Evolutionary conservation across 345 rosid genomes (phyloP).

Genomic region (Euphorbia peplus): DNA sequence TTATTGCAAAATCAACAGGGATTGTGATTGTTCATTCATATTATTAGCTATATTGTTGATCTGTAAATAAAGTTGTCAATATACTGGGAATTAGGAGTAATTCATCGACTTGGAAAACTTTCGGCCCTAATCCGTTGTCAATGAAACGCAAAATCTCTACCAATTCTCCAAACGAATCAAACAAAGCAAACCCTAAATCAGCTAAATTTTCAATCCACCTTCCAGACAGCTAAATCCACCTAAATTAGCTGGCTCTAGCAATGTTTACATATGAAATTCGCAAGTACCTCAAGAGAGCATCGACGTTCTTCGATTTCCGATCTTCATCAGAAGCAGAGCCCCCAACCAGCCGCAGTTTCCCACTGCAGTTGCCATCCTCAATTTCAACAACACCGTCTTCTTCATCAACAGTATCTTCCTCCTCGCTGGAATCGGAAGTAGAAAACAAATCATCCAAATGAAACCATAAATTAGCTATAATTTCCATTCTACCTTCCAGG

Average conservation of each 20-base stretch:
- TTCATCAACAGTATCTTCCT: conserved; percentile 37
- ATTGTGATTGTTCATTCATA: neutral
- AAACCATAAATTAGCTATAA: conserved; percentile 5
- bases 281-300: conserved; percentile 77
- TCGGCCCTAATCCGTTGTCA: neutral
- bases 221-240: neutral
- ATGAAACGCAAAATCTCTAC: neutral
- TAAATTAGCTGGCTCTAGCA: neutral
- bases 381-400: conserved; percentile 27
- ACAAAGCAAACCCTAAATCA: conserved; percentile 2
- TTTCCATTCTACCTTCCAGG: neutral
- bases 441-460: conserved; percentile 6
- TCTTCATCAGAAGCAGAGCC: conserved; percentile 50
- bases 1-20: neutral
- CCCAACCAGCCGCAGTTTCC: conserved; percentile 13
- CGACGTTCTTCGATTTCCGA: conserved; percentile 80
- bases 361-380: conserved; percentile 18
- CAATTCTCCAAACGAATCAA: neutral
- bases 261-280: neutral
- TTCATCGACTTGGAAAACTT: neutral
- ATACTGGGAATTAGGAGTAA: neutral
- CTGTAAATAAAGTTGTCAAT: neutral
- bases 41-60: neutral
- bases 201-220: neutral
- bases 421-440: conserved; percentile 44